These are phyloP conservation scores for Brassica carinata DNA, from an alignment of 345 rosid genomes.

Conservation along the genomic window DNA sequence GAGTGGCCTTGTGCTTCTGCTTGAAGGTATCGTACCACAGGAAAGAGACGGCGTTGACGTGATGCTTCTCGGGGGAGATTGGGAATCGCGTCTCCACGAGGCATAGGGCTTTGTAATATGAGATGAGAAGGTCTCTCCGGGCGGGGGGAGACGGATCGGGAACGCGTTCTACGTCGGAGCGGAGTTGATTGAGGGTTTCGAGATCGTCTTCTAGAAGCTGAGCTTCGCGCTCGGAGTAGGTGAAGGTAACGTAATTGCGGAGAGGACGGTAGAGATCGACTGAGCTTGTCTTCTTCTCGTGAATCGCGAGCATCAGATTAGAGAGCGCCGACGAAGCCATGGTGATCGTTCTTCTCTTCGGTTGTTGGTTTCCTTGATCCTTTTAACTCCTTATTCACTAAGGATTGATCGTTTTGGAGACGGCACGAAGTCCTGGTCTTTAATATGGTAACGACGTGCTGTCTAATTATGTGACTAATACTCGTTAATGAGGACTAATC, in stretches of 20 bases:
- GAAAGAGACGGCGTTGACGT: conserved; percentile 77
- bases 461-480: neutral
- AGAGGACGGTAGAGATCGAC: conserved; percentile 92
- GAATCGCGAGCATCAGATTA: conserved; percentile 88
- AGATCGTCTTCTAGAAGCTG: conserved; percentile 94
- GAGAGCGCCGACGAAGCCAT: conserved; percentile 67
- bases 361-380: conserved; percentile 17
- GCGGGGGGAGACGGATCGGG: conserved; percentile 71
- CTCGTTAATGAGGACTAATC: neutral
- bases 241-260: conserved; percentile 73
- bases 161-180: conserved; percentile 78
- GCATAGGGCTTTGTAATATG: conserved; percentile 76
- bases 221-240: conserved; percentile 97
- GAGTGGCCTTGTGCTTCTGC: conserved; percentile 77
- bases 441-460: conserved; percentile 16
- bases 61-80: conserved; percentile 80
- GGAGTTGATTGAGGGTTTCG: conserved; percentile 64
- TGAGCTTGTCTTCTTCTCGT: conserved; percentile 83
- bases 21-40: conserved; percentile 91
- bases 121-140: conserved; percentile 80
- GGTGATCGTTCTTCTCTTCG: conserved; percentile 19
- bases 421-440: conserved; percentile 18
- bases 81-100: conserved; percentile 94
- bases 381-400: conserved; percentile 35
- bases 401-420: conserved; percentile 12